Conservation (phyloP, 1,284 basidiomycete species). For the Trichosporon sp. region DNA sequence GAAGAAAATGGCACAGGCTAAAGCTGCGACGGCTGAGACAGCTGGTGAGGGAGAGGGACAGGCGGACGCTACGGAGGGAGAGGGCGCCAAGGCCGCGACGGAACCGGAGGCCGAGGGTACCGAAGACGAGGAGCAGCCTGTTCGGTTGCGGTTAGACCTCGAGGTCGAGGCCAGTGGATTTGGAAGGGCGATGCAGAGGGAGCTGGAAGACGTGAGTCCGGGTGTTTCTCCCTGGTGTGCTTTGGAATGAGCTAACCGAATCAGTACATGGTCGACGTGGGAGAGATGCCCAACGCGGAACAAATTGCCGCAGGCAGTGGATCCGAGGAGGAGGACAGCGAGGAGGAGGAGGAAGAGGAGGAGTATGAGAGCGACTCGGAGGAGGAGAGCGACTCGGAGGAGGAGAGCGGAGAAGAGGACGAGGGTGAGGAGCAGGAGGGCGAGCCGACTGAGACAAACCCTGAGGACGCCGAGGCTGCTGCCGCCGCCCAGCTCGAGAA, state of each 20-base stretch:
- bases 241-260: conserved; percentile 28
- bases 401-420: conserved; percentile 49
- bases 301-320: conserved; percentile 28
- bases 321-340: conserved; percentile 44
- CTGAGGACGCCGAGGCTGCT: conserved; percentile 37
- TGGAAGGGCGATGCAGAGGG: conserved; percentile 74
- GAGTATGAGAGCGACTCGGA: conserved; percentile 44
- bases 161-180: conserved; percentile 91
- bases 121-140: conserved; percentile 36
- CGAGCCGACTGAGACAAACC: conserved; percentile 50
- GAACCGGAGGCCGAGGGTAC: conserved; percentile 2
- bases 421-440: conserved; percentile 54
- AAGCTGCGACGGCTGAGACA: conserved; percentile 18
- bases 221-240: not conserved
- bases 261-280: conserved; percentile 61
- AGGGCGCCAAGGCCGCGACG: not conserved
- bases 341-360: conserved; percentile 52
- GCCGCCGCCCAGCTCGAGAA: conserved; percentile 43
- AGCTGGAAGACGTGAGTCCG: conserved; percentile 73
- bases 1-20: conserved; percentile 32
- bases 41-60: conserved; percentile 22
- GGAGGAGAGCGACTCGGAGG: conserved; percentile 35
- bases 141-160: conserved; percentile 73
- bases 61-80: conserved; percentile 23
- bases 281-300: conserved; percentile 45